Conservation (phyloP, 2,329 filamentous ascomycete species). For the Eutypa lata region DNA sequence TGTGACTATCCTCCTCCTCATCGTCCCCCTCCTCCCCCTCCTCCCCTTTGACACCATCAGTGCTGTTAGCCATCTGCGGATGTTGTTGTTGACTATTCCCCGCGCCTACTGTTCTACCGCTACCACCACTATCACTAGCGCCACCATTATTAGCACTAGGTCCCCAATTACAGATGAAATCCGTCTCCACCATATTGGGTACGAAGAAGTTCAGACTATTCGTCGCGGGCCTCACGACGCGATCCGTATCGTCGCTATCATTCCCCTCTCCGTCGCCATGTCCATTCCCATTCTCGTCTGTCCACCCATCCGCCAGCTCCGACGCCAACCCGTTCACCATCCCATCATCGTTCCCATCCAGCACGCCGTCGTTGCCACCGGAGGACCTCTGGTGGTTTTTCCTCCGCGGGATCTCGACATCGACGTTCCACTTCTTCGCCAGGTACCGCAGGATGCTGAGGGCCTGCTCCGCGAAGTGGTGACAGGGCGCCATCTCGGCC, state of each 20-base stretch:
- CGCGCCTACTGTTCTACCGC: slow-evolving; percentile 8
- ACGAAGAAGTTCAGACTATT: slow-evolving; percentile 57
- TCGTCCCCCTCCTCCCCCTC: background rate
- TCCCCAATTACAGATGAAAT: slow-evolving; percentile 49
- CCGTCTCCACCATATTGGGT: slow-evolving; percentile 45
- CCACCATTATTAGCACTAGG: slow-evolving; percentile 3
- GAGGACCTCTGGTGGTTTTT: slow-evolving; percentile 31
- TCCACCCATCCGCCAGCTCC: background rate
- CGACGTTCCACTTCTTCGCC: slow-evolving; percentile 56
- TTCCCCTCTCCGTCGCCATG: background rate
- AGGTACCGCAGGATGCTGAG: slow-evolving; percentile 58
- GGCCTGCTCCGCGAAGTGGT: slow-evolving; percentile 59
- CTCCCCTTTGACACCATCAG: background rate
- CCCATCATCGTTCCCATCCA: background rate
- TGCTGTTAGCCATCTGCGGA: background rate
- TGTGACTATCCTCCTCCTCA: background rate
- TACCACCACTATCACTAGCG: slow-evolving; percentile 2
- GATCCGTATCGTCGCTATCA: background rate
- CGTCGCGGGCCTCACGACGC: slow-evolving; percentile 38
- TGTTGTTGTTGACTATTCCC: slow-evolving; percentile 2
- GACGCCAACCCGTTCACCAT: background rate
- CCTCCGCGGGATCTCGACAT: slow-evolving; percentile 40
- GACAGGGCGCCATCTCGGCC: slow-evolving; percentile 59
- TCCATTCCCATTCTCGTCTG: background rate
- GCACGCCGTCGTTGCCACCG: background rate